Conservation (phyloP, 2,329 filamentous ascomycete species). For the Dothideomycetes sp. region DNA sequence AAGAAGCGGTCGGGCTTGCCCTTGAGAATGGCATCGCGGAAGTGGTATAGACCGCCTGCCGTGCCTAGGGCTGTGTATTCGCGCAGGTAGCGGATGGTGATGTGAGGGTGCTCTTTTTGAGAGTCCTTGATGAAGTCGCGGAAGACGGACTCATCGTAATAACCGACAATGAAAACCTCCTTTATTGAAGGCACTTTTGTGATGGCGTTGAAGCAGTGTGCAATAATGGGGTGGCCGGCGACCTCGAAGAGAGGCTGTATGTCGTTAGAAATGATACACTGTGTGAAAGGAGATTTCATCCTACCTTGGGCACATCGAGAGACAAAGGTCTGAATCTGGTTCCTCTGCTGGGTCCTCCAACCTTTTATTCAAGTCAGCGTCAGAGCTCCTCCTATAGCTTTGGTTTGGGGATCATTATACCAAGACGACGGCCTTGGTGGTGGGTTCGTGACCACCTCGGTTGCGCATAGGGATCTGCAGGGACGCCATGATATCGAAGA, state of each 20-base stretch:
- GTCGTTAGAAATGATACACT: conserved; percentile 2
- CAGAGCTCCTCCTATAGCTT: conserved; percentile 10
- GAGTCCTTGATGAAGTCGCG: conserved; percentile 96
- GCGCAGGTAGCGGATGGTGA: conserved; percentile 88
- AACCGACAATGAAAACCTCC: conserved; percentile 95
- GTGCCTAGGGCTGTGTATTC: conserved; percentile 96
- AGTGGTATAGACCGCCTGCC: conserved; percentile 94
- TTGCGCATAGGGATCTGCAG: conserved; percentile 21
- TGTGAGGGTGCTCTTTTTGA: conserved; percentile 69
- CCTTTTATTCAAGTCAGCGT: conserved; percentile 42
- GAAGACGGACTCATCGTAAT: conserved; percentile 96
- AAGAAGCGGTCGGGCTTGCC: conserved; percentile 90
- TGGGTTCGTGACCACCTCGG: conserved; percentile 32
- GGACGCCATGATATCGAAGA: conserved; percentile 4
- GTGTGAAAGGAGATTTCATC: conserved; percentile 3
- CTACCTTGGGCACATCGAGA: conserved; percentile 88
- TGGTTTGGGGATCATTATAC: conserved; percentile 41
- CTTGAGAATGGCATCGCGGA: conserved; percentile 97
- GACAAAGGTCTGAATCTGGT: conserved; percentile 92
- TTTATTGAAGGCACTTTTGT: conserved; percentile 84
- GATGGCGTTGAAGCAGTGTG: conserved; percentile 89
- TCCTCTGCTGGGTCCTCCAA: conserved; percentile 88
- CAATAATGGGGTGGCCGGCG: conserved; percentile 95
- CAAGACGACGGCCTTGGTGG: conserved; percentile 90
- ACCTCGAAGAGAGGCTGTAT: conserved; percentile 89